Conservation (phyloP, 2,329 filamentous ascomycete genomes). For the Coniochaeta sp. region DNA sequence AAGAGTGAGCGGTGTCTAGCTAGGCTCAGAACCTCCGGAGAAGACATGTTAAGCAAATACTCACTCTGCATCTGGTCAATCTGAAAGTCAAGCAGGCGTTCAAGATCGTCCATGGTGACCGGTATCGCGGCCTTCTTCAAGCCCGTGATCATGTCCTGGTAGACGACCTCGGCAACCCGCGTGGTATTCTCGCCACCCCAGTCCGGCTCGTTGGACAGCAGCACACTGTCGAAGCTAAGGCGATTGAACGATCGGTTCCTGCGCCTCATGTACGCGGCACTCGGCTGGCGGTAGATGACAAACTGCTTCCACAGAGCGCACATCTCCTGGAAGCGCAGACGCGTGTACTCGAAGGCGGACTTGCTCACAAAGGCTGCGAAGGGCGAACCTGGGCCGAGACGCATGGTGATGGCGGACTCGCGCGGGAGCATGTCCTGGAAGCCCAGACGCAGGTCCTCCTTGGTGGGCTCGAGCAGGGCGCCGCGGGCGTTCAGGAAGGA, state of each 20-base stretch:
- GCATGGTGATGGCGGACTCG: slow-evolving; percentile 30
- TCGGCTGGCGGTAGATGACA: slow-evolving; percentile 71
- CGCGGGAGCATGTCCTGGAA: neutral
- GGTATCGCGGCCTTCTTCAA: slow-evolving; percentile 23
- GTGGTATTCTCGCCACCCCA: slow-evolving; percentile 32
- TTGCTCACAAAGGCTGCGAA: slow-evolving; percentile 75
- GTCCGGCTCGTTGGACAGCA: slow-evolving; percentile 38
- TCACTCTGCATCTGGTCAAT: slow-evolving; percentile 79
- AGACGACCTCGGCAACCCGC: slow-evolving; percentile 28
- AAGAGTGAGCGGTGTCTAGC: too few species aligned
- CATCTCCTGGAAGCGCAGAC: slow-evolving; percentile 72
- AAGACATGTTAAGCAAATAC: too few species aligned
- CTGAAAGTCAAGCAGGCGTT: slow-evolving; percentile 78
- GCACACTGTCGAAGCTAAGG: slow-evolving; percentile 49
- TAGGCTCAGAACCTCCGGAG: too few species aligned
- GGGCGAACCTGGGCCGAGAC: slow-evolving; percentile 66
- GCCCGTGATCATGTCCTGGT: slow-evolving; percentile 42
- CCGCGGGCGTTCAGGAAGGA: slow-evolving; percentile 60
- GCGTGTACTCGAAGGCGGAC: slow-evolving; percentile 69
- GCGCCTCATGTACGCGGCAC: slow-evolving; percentile 55
- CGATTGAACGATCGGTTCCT: slow-evolving; percentile 54
- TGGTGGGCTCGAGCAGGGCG: slow-evolving; percentile 51
- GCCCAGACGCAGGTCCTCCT: too few species aligned
- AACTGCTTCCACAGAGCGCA: slow-evolving; percentile 77
- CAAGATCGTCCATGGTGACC: slow-evolving; percentile 72